These are phyloP conservation scores for Mycena indigotica DNA, from an alignment of 768 basidiomycete genomes.

Conservation along the genomic window DNA sequence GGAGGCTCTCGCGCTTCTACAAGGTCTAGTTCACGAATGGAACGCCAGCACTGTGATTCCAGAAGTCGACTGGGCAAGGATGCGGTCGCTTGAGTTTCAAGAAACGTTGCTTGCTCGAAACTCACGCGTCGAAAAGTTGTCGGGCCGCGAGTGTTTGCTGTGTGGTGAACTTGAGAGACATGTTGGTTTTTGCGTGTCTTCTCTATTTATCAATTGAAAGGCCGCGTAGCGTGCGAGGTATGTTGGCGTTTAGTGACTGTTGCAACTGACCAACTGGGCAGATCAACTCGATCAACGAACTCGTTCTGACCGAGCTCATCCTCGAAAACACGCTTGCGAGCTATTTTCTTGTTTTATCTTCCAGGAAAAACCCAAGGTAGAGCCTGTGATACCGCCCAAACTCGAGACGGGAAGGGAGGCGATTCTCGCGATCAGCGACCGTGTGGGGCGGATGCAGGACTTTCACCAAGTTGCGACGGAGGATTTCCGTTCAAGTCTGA, in stretches of 20 bases:
- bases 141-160: slow-evolving; percentile 48
- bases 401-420: slow-evolving; percentile 79
- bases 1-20: slow-evolving; percentile 54
- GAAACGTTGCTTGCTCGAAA: slow-evolving; percentile 70
- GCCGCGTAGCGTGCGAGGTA: slow-evolving; percentile 97
- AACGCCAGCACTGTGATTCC: slow-evolving; percentile 44
- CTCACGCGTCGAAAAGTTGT: slow-evolving; percentile 45
- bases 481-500: slow-evolving; percentile 77
- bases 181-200: slow-evolving; percentile 49
- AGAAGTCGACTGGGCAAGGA: slow-evolving; percentile 84
- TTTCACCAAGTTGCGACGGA: slow-evolving; percentile 75
- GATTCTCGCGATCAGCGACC: slow-evolving; percentile 76
- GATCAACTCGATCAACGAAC: slow-evolving; percentile 99
- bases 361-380: slow-evolving; percentile 94
- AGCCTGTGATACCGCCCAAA: slow-evolving; percentile 78
- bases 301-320: slow-evolving; percentile 94
- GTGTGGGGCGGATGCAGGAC: slow-evolving; percentile 81
- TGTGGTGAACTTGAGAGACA: slow-evolving; percentile 76
- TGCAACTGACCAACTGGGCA: slow-evolving; percentile 33
- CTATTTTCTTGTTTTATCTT: slow-evolving; percentile 96
- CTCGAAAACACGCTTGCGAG: slow-evolving; percentile 90
- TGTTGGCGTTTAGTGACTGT: no score
- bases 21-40: slow-evolving; percentile 61
- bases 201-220: slow-evolving; percentile 57
- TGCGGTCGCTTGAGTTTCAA: slow-evolving; percentile 89